Evolutionary conservation across 768 basidiomycete genomes (phyloP).

Genomic region (Boletus reticuloceps): DNA sequence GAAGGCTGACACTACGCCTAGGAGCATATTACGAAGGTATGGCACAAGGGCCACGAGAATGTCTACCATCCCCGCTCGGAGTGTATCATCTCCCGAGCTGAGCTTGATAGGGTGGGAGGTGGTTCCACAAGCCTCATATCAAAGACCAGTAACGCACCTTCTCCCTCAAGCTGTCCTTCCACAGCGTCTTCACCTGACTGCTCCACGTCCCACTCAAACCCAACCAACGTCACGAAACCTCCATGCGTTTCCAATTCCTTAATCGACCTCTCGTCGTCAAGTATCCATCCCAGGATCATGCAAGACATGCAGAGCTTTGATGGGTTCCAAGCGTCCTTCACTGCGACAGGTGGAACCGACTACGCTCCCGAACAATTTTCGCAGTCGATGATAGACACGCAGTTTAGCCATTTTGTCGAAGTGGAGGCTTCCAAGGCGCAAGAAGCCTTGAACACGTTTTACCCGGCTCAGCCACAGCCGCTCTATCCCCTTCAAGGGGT

Average conservation of each 20-base stretch:
- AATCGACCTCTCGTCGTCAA: slow-evolving; percentile 6
- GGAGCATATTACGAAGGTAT: slow-evolving; percentile 42
- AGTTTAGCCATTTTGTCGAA: slow-evolving; percentile 20
- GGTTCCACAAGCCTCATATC: slow-evolving; percentile 51
- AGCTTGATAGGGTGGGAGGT: slow-evolving; percentile 51
- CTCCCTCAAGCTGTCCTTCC: slow-evolving; percentile 8
- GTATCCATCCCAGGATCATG: slow-evolving; percentile 39
- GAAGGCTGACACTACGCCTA: slow-evolving; percentile 13
- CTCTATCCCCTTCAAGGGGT: slow-evolving; percentile 1
- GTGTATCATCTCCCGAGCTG: slow-evolving; percentile 36
- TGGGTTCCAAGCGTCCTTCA: slow-evolving; percentile 27
- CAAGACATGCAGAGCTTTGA: slow-evolving; percentile 51
- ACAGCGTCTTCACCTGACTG: slow-evolving; percentile 11
- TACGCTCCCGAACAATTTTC: slow-evolving; percentile 24
- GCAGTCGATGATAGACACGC: slow-evolving; percentile 32
- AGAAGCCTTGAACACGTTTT: slow-evolving; percentile 15
- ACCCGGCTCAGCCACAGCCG: slow-evolving; percentile 13
- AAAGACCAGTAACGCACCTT: not conserved
- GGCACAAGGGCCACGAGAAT: slow-evolving; percentile 43
- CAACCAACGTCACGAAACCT: not conserved
- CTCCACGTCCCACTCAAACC: slow-evolving; percentile 13
- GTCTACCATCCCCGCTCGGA: slow-evolving; percentile 30
- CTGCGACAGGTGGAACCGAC: slow-evolving; percentile 25
- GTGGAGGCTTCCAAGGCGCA: slow-evolving; percentile 11
- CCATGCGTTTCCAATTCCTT: not conserved